These are phyloP conservation scores for Acer saccharum DNA, from an alignment of 345 rosid genomes.

Conservation along the genomic window DNA sequence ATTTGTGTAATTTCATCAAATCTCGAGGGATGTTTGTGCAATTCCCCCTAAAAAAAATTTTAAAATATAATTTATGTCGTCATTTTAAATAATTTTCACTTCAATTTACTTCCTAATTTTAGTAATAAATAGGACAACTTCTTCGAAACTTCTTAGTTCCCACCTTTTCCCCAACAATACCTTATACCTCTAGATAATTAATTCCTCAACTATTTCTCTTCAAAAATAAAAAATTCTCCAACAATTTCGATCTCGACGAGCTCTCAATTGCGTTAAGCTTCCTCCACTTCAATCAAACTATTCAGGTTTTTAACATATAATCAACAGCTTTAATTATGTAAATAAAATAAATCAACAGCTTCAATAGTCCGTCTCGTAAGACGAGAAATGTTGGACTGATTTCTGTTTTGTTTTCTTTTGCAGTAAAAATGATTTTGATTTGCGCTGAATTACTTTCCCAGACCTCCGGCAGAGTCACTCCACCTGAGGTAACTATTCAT, in stretches of 20 bases:
- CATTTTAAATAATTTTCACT: too few species aligned
- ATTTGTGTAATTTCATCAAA: too few species aligned
- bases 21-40: too few species aligned
- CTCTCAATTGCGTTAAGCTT: background rate
- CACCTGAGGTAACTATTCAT: background rate
- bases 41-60: too few species aligned
- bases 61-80: too few species aligned
- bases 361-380: background rate
- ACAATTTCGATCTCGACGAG: background rate
- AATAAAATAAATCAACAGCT: too few species aligned
- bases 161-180: too few species aligned
- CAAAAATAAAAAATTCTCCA: background rate
- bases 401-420: background rate
- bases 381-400: background rate
- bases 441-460: background rate
- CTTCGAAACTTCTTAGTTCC: too few species aligned
- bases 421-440: constrained; percentile 5
- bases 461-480: background rate
- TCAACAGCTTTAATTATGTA: background rate
- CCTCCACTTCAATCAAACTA: background rate
- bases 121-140: too few species aligned
- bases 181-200: too few species aligned
- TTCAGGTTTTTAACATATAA: background rate
- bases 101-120: too few species aligned
- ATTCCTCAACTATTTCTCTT: too few species aligned